Base-by-base conservation (phyloP, 1,284 basidiomycete genomes). In the Hypsizygus ulmarius region DNA sequence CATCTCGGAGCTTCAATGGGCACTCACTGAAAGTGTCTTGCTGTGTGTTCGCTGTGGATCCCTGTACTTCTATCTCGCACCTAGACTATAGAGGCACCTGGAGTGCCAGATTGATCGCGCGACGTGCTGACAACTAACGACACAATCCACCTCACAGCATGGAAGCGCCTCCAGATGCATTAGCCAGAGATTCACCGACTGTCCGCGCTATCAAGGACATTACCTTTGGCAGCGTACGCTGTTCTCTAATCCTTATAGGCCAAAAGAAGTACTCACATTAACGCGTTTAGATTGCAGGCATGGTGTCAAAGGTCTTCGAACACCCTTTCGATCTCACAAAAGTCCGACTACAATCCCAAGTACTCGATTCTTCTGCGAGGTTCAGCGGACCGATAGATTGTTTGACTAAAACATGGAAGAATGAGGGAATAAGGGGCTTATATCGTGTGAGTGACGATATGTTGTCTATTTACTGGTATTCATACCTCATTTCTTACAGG, bases 341-440 rank as follows among this genome's bases (percentile, higher is more conserved):
- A 72, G 91, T 93, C 51, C 81, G 93, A 45, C 75, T 96, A 39
- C 93, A 96, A 66, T 81, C 87, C 1, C 93, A 96, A 62, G 84
- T 93, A 5, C 75, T 93, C 51, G 81, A 90, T 62, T 68, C 77
- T 18, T 74, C 78, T 9, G 74, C 81, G 35, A 75, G 83, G 15
- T 97, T 93, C 70, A 80, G 72, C 10, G 94, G 94, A 0, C 93
- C 93, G 0, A 59, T 91, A 51, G 90, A 97, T 69, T 96, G 93
- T 65, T 75, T 97, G 53, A 71, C 70, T 49, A 81, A 88, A 65
- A 97, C 93, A 0, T 90, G 83, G 73, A 69, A 68, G 53, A 78
- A 84, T 41, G 93, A 97, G 67, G 93, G 93, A 3, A 54, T 93
- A 18, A 71, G 81, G 41, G 94, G 93, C 1, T 70, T 97, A 14